Conservation (phyloP, 192 early-diverging fungal genomes). For the Coemansia pectinata region DNA sequence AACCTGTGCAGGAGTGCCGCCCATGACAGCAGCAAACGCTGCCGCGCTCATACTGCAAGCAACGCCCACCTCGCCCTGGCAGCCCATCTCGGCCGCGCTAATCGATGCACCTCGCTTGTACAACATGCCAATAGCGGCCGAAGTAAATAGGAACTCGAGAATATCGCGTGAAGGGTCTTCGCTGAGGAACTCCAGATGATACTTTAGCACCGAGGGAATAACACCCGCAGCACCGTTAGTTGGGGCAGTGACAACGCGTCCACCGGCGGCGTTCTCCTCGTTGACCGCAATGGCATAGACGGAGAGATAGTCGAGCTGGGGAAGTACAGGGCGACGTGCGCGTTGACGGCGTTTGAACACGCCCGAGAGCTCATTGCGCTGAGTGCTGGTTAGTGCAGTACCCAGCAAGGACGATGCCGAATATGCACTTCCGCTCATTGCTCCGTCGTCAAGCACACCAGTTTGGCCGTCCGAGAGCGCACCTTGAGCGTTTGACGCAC, state of each 20-base stretch:
- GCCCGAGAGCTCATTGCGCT: constrained; percentile 43
- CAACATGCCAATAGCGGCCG: constrained; percentile 94
- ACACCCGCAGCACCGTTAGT: constrained; percentile 96
- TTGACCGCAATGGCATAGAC: constrained; percentile 97
- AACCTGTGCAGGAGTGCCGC: constrained; percentile 83
- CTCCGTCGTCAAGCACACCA: neutral
- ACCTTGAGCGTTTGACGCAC: constrained; percentile 5
- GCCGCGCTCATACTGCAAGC: constrained; percentile 97
- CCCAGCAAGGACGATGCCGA: constrained; percentile 19
- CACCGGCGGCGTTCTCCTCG: constrained; percentile 84
- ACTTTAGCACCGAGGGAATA: constrained; percentile 93
- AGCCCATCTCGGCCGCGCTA: constrained; percentile 95
- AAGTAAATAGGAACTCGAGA: constrained; percentile 90
- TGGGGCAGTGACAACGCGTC: constrained; percentile 89
- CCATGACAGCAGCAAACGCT: constrained; percentile 95
- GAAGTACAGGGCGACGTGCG: constrained; percentile 56
- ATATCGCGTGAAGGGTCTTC: constrained; percentile 80
- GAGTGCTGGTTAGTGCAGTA: constrained; percentile 40
- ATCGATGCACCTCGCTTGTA: constrained; percentile 95
- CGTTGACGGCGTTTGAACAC: constrained; percentile 46
- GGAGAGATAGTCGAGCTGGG: constrained; percentile 88
- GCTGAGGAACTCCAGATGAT: constrained; percentile 95
- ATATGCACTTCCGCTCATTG: neutral
- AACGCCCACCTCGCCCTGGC: constrained; percentile 97
- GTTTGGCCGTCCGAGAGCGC: constrained; percentile 19